Percentiles rank a stretch among this genome's conserved stretches.
These are phyloP conservation scores for Podila horticola DNA, from an alignment of 192 early-diverging fungal species.

Conservation along the genomic window DNA sequence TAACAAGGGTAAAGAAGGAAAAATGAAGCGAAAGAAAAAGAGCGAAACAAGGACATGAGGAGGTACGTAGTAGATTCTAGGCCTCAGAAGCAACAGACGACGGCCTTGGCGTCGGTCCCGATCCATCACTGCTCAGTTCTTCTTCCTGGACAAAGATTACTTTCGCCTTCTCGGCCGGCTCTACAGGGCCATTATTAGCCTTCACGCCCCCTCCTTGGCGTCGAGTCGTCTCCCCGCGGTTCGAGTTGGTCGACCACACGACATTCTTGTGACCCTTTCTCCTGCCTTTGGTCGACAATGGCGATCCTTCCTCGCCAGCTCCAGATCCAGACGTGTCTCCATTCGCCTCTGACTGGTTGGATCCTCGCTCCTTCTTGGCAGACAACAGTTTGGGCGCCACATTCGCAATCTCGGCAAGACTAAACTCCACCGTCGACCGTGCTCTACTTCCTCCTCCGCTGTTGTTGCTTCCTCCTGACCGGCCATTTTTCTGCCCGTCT, in stretches of 20 bases:
- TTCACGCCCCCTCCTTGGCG: conserved; percentile 8
- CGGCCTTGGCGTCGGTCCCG: neutral
- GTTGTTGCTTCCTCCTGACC: neutral
- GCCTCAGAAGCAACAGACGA: neutral
- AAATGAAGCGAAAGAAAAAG: conserved; percentile 7
- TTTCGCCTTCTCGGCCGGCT: conserved; percentile 9
- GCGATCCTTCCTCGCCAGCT: neutral
- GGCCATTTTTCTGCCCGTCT: conserved; percentile 10
- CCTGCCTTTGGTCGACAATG: neutral
- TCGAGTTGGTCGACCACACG: neutral
- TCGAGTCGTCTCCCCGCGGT: neutral
- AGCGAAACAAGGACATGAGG: neutral
- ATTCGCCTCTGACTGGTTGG: neutral
- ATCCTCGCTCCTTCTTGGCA: neutral
- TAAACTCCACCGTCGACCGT: conserved; percentile 38
- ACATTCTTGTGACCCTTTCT: neutral
- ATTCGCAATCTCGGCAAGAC: conserved; percentile 43
- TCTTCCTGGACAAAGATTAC: conserved; percentile 15
- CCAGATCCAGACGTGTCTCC: neutral
- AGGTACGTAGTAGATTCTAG: neutral
- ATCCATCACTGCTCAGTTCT: neutral
- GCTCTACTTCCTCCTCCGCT: conserved; percentile 8
- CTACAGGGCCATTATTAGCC: neutral
- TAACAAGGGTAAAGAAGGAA: neutral
- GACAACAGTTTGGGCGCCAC: conserved; percentile 25